phyloP scores from a whole-genome alignment of 2,329 filamentous ascomycete species.

The Fusarium sp. region DNA sequence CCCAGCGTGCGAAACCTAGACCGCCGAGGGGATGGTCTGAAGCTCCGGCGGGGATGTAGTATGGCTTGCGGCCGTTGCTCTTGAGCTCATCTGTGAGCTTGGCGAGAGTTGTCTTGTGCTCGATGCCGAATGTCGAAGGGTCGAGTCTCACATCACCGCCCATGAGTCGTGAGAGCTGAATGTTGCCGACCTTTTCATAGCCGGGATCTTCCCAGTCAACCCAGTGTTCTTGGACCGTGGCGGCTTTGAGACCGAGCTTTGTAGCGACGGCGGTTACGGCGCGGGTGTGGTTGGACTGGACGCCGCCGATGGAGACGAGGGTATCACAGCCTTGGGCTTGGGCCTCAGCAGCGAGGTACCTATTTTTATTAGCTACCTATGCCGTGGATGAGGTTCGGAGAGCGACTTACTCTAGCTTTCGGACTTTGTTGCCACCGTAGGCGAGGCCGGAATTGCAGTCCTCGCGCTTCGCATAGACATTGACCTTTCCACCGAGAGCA shows the following conservation, averaged over 20 bases:
- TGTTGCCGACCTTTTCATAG: conserved; percentile 74
- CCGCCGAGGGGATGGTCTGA: conserved; percentile 76
- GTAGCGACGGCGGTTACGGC: conserved; percentile 71
- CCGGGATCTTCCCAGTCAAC: conserved; percentile 67
- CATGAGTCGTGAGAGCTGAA: conserved; percentile 75
- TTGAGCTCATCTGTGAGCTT: conserved; percentile 63
- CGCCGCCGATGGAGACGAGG: conserved; percentile 72
- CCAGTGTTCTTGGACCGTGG: conserved; percentile 73
- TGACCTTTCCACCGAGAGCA: conserved; percentile 66
- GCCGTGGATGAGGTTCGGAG: not conserved
- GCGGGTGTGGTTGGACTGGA: conserved; percentile 76
- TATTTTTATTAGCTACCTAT: conserved; percentile 32
- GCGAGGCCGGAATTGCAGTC: conserved; percentile 75
- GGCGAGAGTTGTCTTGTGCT: conserved; percentile 70
- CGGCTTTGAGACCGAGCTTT: conserved; percentile 63
- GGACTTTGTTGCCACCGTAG: conserved; percentile 74
- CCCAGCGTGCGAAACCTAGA: conserved; percentile 75
- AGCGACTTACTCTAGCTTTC: conserved; percentile 67
- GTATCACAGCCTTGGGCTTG: conserved; percentile 65
- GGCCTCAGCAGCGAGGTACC: conserved; percentile 72
- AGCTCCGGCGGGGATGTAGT: conserved; percentile 77
- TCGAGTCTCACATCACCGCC: conserved; percentile 70
- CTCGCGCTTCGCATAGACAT: conserved; percentile 76
- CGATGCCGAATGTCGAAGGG: conserved; percentile 70
- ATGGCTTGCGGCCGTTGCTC: conserved; percentile 66